Evolutionary conservation across 2,329 filamentous ascomycete species (phyloP), one percentile per base, ranked within the genome.

Genomic region (Rhynchosporium graminicola): DNA sequence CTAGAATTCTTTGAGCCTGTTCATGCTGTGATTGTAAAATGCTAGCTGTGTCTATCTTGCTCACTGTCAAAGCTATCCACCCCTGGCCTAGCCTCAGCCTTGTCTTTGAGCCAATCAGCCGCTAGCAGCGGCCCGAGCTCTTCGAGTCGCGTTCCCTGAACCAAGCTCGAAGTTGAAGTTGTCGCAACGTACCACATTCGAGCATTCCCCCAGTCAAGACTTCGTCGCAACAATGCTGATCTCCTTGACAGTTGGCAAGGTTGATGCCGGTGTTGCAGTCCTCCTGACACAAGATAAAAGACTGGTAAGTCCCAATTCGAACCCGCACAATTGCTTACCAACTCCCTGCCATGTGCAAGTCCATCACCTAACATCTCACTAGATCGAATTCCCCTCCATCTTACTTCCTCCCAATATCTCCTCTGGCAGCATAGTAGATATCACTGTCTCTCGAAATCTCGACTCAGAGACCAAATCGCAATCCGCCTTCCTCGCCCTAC

Each of bases 341-440:
- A 20, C 52, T n/a, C 42, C 20, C 20, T 20, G 7, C 8, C 12
- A 13, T 43, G 13, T 43, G 42, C 4, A 13, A n/a, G 47, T 50
- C 56, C 48, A 57, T 61, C 50, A 59, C 60, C 70, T 74, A 69
- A 72, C 70, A 60, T 65, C 42, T 58, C 43, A 42, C 13, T 38
- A 98, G 94, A 98, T 99, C 76, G 95, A 99, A 76, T 99, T 99
- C 74, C 95, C 95, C 42, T 98, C 95, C 52, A 97, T 99, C 69
- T 90, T 99, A 56, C 88, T 99, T 15, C 95, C 95, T 1, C 90
- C 91, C 66, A 93, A 97, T 76, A 99, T 99, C 77, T 88, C 91
- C 65, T 97, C 92, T 15, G 95, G 95, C 70, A 96, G 91, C 76
- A 98, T 99, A 73, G 95, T 99, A 76, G 95, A 99, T 78, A 98